Conservation (phyloP, 306 rosid genomes). For the Cucurbita pepo region DNA sequence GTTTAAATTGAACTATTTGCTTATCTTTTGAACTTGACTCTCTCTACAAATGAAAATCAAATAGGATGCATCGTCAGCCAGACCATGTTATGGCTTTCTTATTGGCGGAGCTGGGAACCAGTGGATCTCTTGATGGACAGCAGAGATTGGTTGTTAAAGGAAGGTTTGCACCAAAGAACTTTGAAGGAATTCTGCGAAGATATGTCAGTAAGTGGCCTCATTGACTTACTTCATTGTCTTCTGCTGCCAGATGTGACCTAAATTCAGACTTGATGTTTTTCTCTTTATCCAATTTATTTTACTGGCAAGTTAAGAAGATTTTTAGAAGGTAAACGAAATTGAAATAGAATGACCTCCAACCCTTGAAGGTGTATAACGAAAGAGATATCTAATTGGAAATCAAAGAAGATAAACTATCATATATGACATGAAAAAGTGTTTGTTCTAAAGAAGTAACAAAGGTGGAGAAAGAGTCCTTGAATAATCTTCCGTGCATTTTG, state of each 20-base stretch:
- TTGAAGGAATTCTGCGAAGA: constrained; percentile 88
- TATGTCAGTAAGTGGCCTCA: constrained; percentile 61
- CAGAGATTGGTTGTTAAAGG: constrained; percentile 93
- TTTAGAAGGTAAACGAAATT: background rate
- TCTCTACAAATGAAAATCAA: background rate
- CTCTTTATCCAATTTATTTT: background rate
- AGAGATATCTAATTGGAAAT: background rate
- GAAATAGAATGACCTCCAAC: background rate
- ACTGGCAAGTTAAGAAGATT: background rate
- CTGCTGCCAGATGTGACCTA: background rate
- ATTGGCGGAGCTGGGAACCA: constrained; percentile 91
- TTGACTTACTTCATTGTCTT: background rate
- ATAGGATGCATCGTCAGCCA: constrained; percentile 90
- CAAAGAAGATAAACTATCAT: background rate
- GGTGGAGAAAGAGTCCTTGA: background rate
- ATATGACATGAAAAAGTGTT: background rate
- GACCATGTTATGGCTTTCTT: constrained; percentile 93
- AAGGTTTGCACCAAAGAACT: constrained; percentile 90
- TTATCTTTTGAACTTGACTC: background rate
- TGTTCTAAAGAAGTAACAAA: background rate
- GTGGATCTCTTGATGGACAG: constrained; percentile 95
- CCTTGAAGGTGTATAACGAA: background rate
- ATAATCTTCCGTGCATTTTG: no score
- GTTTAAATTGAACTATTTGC: background rate
- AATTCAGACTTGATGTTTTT: background rate